Conservation (phyloP, 2,329 filamentous ascomycete species). For the Emmonsia crescens region DNA sequence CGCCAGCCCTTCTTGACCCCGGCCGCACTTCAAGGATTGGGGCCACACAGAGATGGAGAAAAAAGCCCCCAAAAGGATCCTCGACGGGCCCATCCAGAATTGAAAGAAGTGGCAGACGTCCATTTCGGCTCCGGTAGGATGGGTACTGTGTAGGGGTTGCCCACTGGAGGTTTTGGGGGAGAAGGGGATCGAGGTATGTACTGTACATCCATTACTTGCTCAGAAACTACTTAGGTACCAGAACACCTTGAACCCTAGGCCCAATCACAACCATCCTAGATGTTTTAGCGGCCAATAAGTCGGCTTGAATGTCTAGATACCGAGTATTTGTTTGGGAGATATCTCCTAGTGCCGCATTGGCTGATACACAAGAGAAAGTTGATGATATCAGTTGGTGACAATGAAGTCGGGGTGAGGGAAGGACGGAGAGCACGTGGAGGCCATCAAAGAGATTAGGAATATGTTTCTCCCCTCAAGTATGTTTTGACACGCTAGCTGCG, state of each 20-base stretch:
- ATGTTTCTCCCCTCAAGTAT: not conserved
- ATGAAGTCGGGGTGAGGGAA: not conserved
- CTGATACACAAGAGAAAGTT: not conserved
- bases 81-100: not conserved
- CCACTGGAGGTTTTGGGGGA: not conserved
- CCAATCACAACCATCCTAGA: not conserved
- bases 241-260: not conserved
- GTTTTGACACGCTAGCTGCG: not conserved
- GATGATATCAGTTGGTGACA: conserved; percentile 1
- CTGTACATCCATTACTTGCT: not conserved
- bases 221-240: not conserved
- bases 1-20: conserved; percentile 2
- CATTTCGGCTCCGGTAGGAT: not conserved
- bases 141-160: not conserved
- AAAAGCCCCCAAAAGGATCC: conserved; percentile 3
- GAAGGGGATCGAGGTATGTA: not conserved
- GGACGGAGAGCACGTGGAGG: conserved; percentile 1
- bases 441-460: conserved; percentile 2
- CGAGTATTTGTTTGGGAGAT: not conserved
- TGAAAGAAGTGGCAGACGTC: not conserved
- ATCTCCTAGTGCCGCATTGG: not conserved
- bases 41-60: not conserved
- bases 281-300: not conserved
- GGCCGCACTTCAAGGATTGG: not conserved
- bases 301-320: not conserved